Evolutionary conservation across 2,329 filamentous ascomycete species (phyloP).

Genomic region (Diatrype stigma): DNA sequence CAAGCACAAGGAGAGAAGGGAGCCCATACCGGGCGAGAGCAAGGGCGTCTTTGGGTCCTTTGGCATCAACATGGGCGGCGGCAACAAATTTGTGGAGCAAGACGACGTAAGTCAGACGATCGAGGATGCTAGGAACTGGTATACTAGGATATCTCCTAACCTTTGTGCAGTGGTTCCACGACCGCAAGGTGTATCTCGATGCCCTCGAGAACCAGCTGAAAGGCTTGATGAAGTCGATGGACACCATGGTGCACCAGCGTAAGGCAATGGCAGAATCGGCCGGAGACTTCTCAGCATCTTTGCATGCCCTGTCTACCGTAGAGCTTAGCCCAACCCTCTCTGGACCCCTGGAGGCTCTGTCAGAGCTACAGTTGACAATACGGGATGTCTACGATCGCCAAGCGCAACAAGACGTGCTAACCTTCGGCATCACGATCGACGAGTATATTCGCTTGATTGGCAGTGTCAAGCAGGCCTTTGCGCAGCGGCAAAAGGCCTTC

Average conservation of each 20-base stretch:
- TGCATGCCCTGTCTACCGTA: slow-evolving; percentile 89
- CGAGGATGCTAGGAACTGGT: neutral
- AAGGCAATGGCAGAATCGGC: slow-evolving; percentile 93
- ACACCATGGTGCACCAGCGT: slow-evolving; percentile 84
- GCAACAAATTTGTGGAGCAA: slow-evolving; percentile 92
- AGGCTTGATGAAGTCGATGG: slow-evolving; percentile 86
- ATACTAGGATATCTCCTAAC: slow-evolving; percentile 11
- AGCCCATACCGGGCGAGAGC: slow-evolving; percentile 79
- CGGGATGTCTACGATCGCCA: slow-evolving; percentile 94
- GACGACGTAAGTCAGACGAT: slow-evolving; percentile 67
- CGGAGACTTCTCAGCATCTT: slow-evolving; percentile 84
- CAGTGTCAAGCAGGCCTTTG: slow-evolving; percentile 89
- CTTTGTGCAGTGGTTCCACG: slow-evolving; percentile 80
- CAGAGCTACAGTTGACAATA: slow-evolving; percentile 89
- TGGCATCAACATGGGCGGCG: slow-evolving; percentile 70
- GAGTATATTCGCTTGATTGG: slow-evolving; percentile 97
- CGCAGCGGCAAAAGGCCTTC: slow-evolving; percentile 90
- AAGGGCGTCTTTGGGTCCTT: slow-evolving; percentile 90
- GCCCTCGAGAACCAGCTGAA: slow-evolving; percentile 89
- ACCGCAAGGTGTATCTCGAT: slow-evolving; percentile 90
- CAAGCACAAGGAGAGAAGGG: slow-evolving; percentile 93
- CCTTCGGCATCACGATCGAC: slow-evolving; percentile 94
- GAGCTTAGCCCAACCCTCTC: slow-evolving; percentile 88
- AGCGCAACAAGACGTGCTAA: slow-evolving; percentile 93
- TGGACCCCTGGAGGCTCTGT: slow-evolving; percentile 83